Evolutionary conservation across 2,329 filamentous ascomycete genomes (phyloP).

Genomic region (Ophiostoma ips): DNA sequence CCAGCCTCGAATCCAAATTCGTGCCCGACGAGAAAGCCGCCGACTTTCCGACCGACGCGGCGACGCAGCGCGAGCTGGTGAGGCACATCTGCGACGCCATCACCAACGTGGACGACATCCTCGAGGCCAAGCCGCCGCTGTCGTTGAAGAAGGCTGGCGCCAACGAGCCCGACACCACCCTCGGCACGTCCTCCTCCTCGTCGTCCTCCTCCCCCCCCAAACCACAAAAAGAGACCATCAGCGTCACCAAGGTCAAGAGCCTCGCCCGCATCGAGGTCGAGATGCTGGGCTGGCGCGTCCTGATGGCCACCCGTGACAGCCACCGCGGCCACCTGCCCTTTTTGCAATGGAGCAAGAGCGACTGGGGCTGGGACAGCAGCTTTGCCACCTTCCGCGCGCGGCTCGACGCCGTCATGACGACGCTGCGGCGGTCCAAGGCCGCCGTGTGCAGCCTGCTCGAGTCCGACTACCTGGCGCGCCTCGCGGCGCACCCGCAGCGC

Average conservation of each 20-base stretch:
- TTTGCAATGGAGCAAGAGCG: slow-evolving; percentile 12
- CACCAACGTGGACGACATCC: slow-evolving; percentile 10
- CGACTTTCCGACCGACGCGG: slow-evolving; percentile 13
- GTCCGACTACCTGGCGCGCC: slow-evolving; percentile 11
- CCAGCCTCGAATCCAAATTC: slow-evolving; percentile 9
- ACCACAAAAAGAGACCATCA: slow-evolving; percentile 10
- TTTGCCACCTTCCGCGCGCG: slow-evolving; percentile 10
- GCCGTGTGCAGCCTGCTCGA: slow-evolving; percentile 14
- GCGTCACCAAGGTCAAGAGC: slow-evolving; percentile 12
- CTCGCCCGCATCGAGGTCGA: slow-evolving; percentile 13
- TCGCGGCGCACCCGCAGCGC: slow-evolving; percentile 12
- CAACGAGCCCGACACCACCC: background rate
- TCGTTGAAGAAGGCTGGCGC: background rate
- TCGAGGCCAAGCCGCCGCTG: slow-evolving; percentile 9
- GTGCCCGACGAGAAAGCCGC: background rate
- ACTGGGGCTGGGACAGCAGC: slow-evolving; percentile 12
- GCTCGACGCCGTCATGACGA: slow-evolving; percentile 10
- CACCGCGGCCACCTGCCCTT: slow-evolving; percentile 12
- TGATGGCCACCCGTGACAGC: slow-evolving; percentile 10
- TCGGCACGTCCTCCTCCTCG: too few relatives aligned
- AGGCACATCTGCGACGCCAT: slow-evolving; percentile 18
- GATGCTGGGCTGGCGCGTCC: slow-evolving; percentile 13
- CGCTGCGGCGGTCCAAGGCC: slow-evolving; percentile 12
- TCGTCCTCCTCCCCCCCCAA: background rate
- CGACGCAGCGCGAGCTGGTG: slow-evolving; percentile 16